These are phyloP conservation scores for Eucommia ulmoides DNA, from an alignment of 257 asterid species.

Conservation along the genomic window DNA sequence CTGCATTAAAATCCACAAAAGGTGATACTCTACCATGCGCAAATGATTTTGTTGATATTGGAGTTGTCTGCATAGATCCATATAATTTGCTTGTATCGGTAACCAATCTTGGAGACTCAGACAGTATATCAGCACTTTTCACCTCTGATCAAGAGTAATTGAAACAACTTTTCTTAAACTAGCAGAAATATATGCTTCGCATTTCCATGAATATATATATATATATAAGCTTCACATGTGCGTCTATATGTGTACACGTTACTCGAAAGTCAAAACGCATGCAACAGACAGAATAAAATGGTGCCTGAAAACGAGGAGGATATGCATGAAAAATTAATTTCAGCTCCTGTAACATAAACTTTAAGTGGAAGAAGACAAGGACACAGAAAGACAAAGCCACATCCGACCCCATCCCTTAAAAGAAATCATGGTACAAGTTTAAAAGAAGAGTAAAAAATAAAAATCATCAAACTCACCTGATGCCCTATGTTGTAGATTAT, in stretches of 20 bases:
- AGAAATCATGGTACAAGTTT: background rate
- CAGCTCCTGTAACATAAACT: background rate
- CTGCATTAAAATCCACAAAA: too few species aligned
- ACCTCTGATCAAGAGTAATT: background rate
- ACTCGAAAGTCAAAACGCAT: too few species aligned
- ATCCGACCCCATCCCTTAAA: too few species aligned
- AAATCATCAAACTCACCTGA: constrained; percentile 16
- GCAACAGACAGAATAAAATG: too few species aligned
- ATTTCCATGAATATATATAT: too few species aligned
- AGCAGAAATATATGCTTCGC: background rate
- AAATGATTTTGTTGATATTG: too few species aligned
- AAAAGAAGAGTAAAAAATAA: constrained; percentile 4
- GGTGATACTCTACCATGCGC: too few species aligned
- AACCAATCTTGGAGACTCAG: background rate
- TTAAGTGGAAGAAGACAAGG: background rate
- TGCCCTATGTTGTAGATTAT: constrained; percentile 10
- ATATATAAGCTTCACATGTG: too few species aligned
- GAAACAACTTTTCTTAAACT: background rate
- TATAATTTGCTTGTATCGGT: background rate
- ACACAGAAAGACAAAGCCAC: too few species aligned
- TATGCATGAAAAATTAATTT: too few species aligned
- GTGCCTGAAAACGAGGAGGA: background rate
- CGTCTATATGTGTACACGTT: too few species aligned
- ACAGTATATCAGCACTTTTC: background rate
- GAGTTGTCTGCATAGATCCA: background rate